Percentiles rank a stretch among this genome's conserved stretches.
Conservation (phyloP, 352 stramenopile species). For the Phytophthora litchii region DNA sequence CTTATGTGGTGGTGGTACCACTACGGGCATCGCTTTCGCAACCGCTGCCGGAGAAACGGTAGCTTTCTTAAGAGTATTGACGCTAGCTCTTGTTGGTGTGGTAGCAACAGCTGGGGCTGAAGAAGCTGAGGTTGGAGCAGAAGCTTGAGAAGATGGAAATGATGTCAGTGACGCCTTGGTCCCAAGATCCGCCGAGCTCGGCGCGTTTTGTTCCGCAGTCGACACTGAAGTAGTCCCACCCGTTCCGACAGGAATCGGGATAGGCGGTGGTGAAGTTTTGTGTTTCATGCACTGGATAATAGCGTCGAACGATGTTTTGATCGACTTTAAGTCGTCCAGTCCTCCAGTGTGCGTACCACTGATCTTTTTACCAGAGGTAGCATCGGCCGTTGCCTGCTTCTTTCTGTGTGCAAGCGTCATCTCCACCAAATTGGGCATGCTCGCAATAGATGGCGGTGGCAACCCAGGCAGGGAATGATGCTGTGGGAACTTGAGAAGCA, state of each 20-base stretch:
- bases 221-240: slow-evolving; percentile 4
- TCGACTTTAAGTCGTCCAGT: slow-evolving; percentile 80
- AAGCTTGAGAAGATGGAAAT: slow-evolving; percentile 14
- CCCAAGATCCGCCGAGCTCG: slow-evolving; percentile 29
- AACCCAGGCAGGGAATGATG: slow-evolving; percentile 64
- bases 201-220: slow-evolving; percentile 7
- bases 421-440: slow-evolving; percentile 54
- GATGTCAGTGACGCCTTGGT: slow-evolving; percentile 44
- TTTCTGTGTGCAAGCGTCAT: slow-evolving; percentile 63
- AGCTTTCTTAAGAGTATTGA: slow-evolving; percentile 30
- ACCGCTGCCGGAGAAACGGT: slow-evolving; percentile 17
- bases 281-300: slow-evolving; percentile 90
- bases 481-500: slow-evolving; percentile 58
- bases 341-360: slow-evolving; percentile 12
- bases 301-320: slow-evolving; percentile 79
- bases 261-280: slow-evolving; percentile 73
- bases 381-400: slow-evolving; percentile 24
- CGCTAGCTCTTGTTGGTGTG: slow-evolving; percentile 24
- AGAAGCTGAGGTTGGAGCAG: slow-evolving; percentile 2
- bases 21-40: slow-evolving; percentile 33
- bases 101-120: slow-evolving; percentile 9
- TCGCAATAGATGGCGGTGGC: slow-evolving; percentile 66
- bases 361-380: slow-evolving; percentile 21
- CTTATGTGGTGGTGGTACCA: slow-evolving; percentile 72
- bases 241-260: slow-evolving; percentile 55